Evolutionary conservation across 2,329 filamentous ascomycete genomes (phyloP).

Genomic region (Macrophomina tecta): DNA sequence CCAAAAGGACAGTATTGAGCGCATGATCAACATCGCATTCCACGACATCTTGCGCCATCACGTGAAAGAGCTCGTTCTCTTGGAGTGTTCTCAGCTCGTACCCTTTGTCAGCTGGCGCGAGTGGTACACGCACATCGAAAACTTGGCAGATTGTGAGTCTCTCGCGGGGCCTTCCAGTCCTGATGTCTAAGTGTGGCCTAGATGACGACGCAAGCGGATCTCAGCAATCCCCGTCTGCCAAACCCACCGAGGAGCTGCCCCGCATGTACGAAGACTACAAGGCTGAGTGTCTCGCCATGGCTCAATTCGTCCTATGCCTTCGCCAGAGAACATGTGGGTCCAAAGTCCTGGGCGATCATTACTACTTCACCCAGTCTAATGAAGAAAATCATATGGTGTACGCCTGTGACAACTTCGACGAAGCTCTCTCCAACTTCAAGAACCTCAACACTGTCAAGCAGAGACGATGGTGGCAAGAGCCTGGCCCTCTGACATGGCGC

Average conservation of each 20-base stretch:
- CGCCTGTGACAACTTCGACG: conserved; percentile 19
- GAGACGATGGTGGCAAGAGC: conserved; percentile 2
- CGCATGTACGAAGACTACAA: conserved; percentile 7
- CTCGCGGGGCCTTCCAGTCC: background rate
- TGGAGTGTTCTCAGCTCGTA: conserved; percentile 1
- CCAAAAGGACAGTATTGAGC: conserved; percentile 13
- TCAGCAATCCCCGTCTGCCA: background rate
- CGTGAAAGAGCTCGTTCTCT: conserved; percentile 11
- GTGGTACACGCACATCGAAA: conserved; percentile 6
- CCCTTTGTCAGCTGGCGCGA: conserved; percentile 9
- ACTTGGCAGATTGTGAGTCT: background rate
- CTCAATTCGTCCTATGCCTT: background rate
- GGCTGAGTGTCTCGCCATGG: background rate
- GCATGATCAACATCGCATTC: conserved; percentile 21
- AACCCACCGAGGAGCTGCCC: background rate
- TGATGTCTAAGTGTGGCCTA: background rate
- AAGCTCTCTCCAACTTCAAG: background rate
- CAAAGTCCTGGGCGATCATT: background rate
- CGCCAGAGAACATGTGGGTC: background rate
- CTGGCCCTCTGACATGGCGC: background rate
- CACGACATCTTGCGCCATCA: conserved; percentile 4
- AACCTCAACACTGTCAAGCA: conserved; percentile 14
- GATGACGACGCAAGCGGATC: background rate
- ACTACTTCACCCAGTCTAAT: background rate
- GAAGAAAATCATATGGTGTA: background rate